phyloP scores from a whole-genome alignment of 495 filamentous ascomycete genomes.

The Aspergillus kassunensis region DNA sequence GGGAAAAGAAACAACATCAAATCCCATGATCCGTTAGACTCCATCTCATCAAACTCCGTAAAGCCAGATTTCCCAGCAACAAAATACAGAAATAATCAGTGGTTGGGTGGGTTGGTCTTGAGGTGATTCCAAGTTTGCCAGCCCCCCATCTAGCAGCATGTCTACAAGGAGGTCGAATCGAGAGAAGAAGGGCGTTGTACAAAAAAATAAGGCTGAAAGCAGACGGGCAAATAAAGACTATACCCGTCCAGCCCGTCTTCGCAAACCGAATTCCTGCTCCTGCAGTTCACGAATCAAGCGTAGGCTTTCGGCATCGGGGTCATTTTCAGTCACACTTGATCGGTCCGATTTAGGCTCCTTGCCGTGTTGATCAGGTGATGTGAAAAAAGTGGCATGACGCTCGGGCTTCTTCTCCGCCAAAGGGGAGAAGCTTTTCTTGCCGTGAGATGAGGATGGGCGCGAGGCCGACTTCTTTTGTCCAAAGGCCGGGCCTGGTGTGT shows the following conservation, averaged over 20 bases:
- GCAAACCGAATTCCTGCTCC: slow-evolving; percentile 55
- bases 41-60: slow-evolving; percentile 20
- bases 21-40: slow-evolving; percentile 14
- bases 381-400: slow-evolving; percentile 23
- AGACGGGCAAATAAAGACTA: background rate
- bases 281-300: slow-evolving; percentile 55
- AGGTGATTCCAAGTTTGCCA: slow-evolving; percentile 7
- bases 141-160: slow-evolving; percentile 17
- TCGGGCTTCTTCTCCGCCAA: slow-evolving; percentile 33
- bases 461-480: slow-evolving; percentile 36
- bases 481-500: slow-evolving; percentile 29
- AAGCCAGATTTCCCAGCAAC: slow-evolving; percentile 13
- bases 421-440: slow-evolving; percentile 41
- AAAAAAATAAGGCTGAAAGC: slow-evolving; percentile 13
- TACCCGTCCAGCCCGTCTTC: slow-evolving; percentile 40
- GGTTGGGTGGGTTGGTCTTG: background rate
- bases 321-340: slow-evolving; percentile 22
- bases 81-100: slow-evolving; percentile 9
- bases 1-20: slow-evolving; percentile 7
- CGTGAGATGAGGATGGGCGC: slow-evolving; percentile 43
- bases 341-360: slow-evolving; percentile 29
- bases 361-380: slow-evolving; percentile 30
- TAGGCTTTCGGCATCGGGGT: slow-evolving; percentile 50
- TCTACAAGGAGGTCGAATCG: slow-evolving; percentile 11
- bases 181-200: slow-evolving; percentile 9